Evolutionary conservation across 768 basidiomycete genomes (phyloP), one percentile per base, ranked within the genome.

Genomic region (Suillus subalutaceus): DNA sequence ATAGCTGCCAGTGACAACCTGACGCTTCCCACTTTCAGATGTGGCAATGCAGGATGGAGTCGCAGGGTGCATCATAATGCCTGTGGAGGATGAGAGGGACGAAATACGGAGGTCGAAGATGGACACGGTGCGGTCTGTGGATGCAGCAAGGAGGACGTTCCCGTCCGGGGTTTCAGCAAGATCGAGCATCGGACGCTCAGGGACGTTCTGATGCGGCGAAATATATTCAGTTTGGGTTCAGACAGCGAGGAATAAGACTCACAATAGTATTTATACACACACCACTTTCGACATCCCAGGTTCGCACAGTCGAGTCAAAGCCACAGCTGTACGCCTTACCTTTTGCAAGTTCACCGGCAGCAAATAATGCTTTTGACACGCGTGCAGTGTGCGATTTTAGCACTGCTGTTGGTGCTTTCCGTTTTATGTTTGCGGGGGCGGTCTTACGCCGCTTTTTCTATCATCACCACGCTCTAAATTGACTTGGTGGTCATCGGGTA

Each of bases 271-370:
- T 75, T 0, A 83, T 80, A 66, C 91, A 94, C 6, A 93, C 78
- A 3, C 91, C 94, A 46, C 81, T 84, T 70, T 93, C 91, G 4
- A 90, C 81, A 72, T 97, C 94, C 97, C 97, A 99, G 2, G 84
- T 80, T 30, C 94, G 83, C 6, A 98, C 88, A 0, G 94, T 94
- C 37, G 96, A 97, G 77, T 97, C 96, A 73, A 94, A 93, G 0
- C 93, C 92, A 72, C 90, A 90, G 70, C 92, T 94, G 68, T 88
- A 87, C 37, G 89, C 95, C 64, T 77, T 67, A 62, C 72, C 62
- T 48, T 68, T 73, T 23, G 71, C 73, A 59, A 1, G 38, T 10
- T 38, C 37, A 61, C 78, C 82, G 4, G 74, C 73, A 13, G 78
- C 76, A 78, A 92, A 96, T 0, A 86, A 72, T 4, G 86, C 90